These are phyloP conservation scores for Apiotrichum mycotoxinovorans DNA, from an alignment of 1,284 basidiomycete genomes.

Conservation along the genomic window DNA sequence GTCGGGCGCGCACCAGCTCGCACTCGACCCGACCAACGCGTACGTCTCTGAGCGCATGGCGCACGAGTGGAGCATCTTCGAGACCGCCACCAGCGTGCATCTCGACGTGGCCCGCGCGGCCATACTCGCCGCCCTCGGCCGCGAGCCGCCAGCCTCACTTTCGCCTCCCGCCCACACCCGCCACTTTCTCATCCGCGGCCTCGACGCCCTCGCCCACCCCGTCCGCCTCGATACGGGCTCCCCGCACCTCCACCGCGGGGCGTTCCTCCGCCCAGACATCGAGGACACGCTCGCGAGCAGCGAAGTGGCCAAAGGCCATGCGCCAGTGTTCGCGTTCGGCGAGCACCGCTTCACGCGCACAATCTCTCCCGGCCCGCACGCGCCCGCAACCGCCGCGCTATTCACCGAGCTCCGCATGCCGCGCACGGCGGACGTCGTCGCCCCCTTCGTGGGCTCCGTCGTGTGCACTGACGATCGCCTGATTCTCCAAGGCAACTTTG, in stretches of 20 bases:
- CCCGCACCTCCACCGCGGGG: constrained; percentile 6
- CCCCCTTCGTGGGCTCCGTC: not conserved
- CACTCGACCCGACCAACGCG: constrained; percentile 8
- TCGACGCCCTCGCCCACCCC: not conserved
- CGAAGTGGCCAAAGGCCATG: not conserved
- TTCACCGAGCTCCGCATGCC: not conserved
- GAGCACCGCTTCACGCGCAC: constrained; percentile 7
- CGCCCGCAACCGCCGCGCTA: not conserved
- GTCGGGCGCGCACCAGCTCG: constrained; percentile 5
- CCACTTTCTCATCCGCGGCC: not conserved
- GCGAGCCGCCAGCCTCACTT: too few relatives aligned
- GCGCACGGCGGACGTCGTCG: not conserved
- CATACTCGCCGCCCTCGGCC: constrained; percentile 1
- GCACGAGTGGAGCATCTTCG: constrained; percentile 14
- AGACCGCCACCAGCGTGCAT: not conserved
- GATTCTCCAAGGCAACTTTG: not conserved
- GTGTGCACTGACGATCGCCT: not conserved
- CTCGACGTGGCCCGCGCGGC: not conserved
- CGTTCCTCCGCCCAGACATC: not conserved
- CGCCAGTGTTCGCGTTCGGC: constrained; percentile 5
- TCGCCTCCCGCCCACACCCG: not conserved
- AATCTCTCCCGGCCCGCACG: not conserved
- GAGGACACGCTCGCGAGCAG: not conserved
- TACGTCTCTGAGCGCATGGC: constrained; percentile 7
- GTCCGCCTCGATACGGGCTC: constrained; percentile 7